Conservation (phyloP, 2,329 filamentous ascomycete species). For the Colletotrichum karsti region DNA sequence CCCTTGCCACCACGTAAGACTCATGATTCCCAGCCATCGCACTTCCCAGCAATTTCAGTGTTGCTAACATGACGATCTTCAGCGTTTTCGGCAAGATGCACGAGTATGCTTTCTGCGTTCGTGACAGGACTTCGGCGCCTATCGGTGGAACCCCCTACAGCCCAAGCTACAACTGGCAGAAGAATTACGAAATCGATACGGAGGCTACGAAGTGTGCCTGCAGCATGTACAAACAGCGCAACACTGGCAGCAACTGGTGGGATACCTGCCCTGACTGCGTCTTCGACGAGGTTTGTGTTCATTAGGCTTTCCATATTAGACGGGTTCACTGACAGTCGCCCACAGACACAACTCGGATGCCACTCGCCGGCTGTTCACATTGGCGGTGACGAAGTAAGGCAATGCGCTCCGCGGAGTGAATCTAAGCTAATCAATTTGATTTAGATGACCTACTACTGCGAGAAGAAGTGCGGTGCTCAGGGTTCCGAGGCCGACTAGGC, state of each 20-base stretch:
- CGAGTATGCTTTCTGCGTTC: neutral
- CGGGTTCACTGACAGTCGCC: neutral
- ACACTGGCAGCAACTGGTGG: constrained; percentile 30
- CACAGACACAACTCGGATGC: constrained; percentile 7
- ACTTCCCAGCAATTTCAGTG: neutral
- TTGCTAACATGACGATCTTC: neutral
- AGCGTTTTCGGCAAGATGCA: neutral
- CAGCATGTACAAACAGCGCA: constrained; percentile 20
- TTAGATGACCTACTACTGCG: constrained; percentile 30
- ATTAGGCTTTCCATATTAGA: neutral
- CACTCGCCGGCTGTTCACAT: constrained; percentile 26
- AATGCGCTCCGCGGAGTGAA: neutral
- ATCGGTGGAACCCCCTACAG: constrained; percentile 5
- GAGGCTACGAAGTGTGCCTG: constrained; percentile 29
- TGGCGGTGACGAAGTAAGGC: constrained; percentile 26
- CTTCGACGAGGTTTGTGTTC: neutral
- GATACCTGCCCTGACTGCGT: constrained; percentile 29
- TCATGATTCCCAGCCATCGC: rapidly evolving
- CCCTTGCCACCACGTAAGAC: neutral
- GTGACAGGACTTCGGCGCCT: neutral
- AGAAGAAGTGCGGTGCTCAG: constrained; percentile 29
- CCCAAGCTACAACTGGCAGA: constrained; percentile 17
- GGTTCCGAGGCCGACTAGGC: constrained; percentile 28
- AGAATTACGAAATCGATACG: constrained; percentile 12
- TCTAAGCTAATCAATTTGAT: neutral